Conservation (phyloP, 768 basidiomycete species). For the Psilocybe tampanensis region DNA sequence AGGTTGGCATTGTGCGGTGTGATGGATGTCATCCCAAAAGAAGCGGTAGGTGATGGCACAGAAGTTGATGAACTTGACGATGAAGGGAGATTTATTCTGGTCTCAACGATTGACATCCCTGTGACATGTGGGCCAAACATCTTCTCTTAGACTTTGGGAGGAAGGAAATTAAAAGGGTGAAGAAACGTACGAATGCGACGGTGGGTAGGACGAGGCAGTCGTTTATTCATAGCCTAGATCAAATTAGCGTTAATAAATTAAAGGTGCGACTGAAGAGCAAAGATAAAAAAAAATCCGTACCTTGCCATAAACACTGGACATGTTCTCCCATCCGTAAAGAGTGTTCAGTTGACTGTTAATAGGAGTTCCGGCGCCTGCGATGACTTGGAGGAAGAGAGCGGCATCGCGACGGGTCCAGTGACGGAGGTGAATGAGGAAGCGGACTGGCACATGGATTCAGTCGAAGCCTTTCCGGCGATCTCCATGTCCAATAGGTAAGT, state of each 20-base stretch:
- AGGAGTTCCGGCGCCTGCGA: slow-evolving; percentile 41
- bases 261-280: too few relatives aligned
- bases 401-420: slow-evolving; percentile 41
- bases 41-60: too few relatives aligned
- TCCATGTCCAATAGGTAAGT: background rate
- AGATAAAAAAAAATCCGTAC: background rate
- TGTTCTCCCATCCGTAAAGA: slow-evolving; percentile 21
- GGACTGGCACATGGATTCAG: slow-evolving; percentile 26
- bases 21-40: too few relatives aligned
- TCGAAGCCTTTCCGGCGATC: slow-evolving; percentile 23
- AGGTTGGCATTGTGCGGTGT: too few relatives aligned
- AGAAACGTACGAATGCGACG: slow-evolving; percentile 21
- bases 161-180: too few relatives aligned
- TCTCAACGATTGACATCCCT: too few relatives aligned
- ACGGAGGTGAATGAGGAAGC: slow-evolving; percentile 23
- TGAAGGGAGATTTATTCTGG: too few relatives aligned
- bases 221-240: slow-evolving; percentile 25
- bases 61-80: too few relatives aligned
- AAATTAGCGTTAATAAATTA: background rate
- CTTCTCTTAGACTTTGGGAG: too few relatives aligned
- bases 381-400: slow-evolving; percentile 41
- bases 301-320: slow-evolving; percentile 20
- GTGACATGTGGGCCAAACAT: too few relatives aligned
- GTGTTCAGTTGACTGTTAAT: slow-evolving; percentile 22
- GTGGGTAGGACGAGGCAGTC: slow-evolving; percentile 23